A percentile compares a stretch with the other conserved stretches of the same genome.
Evolutionary conservation across 169 alveolate species (phyloP).

Genomic region (Babesia bovis): DNA sequence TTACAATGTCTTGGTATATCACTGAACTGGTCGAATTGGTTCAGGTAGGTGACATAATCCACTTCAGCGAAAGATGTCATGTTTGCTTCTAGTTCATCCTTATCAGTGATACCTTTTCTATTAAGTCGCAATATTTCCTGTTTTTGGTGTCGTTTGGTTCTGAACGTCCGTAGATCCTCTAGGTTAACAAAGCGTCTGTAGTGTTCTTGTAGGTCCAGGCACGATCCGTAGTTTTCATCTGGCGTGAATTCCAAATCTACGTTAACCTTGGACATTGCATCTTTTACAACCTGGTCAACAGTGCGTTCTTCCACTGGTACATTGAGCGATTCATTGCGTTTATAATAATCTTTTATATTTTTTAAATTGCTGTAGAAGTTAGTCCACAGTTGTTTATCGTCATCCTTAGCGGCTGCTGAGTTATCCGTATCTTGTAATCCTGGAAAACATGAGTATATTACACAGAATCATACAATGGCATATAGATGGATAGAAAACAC

Average conservation of each 20-base stretch:
- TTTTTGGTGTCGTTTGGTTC: slow-evolving; percentile 54
- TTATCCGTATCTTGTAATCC: slow-evolving; percentile 60
- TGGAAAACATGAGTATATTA: not conserved
- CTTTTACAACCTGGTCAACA: slow-evolving; percentile 62
- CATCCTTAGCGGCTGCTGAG: slow-evolving; percentile 54
- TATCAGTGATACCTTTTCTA: slow-evolving; percentile 25
- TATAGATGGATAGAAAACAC: too few species aligned
- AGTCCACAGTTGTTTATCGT: slow-evolving; percentile 73
- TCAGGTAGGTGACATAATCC: slow-evolving; percentile 76
- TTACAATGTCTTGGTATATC: slow-evolving; percentile 82
- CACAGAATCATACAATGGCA: not conserved
- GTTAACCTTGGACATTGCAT: slow-evolving; percentile 60
- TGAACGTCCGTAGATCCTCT: slow-evolving; percentile 66
- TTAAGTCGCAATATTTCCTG: slow-evolving; percentile 52
- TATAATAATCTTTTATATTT: slow-evolving; percentile 69
- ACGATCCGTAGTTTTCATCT: slow-evolving; percentile 79
- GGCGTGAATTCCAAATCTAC: slow-evolving; percentile 74
- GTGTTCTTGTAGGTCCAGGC: slow-evolving; percentile 71
- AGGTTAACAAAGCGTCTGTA: slow-evolving; percentile 75
- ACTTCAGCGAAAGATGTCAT: slow-evolving; percentile 71
- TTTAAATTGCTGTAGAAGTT: slow-evolving; percentile 75
- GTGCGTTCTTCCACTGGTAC: slow-evolving; percentile 46
- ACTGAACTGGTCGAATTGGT: slow-evolving; percentile 71
- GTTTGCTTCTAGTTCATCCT: slow-evolving; percentile 40
- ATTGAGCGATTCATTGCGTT: slow-evolving; percentile 58